Percentiles rank a stretch among this genome's conserved stretches.
Evolutionary conservation across 176 grass and related monocot species (phyloP).

Genomic region (Eremochloa ophiuroides): DNA sequence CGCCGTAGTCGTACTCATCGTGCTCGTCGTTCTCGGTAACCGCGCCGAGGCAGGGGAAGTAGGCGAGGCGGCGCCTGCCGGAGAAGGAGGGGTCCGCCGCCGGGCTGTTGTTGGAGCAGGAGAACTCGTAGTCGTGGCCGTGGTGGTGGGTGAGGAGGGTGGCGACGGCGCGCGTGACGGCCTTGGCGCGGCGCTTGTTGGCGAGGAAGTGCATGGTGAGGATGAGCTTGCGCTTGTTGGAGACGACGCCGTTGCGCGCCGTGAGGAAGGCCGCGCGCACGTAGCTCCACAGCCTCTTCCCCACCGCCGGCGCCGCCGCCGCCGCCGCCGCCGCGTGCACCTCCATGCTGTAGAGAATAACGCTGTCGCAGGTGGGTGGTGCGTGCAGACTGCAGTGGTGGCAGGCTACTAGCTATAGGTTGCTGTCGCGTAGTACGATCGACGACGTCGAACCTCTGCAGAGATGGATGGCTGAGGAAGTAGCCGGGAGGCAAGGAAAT

Average conservation of each 20-base stretch:
- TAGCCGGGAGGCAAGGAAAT: too few species aligned
- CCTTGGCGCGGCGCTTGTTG: constrained; percentile 68
- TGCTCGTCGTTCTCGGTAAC: constrained; percentile 22
- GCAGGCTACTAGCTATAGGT: too few species aligned
- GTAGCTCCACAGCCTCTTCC: constrained; percentile 69
- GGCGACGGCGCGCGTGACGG: constrained; percentile 47
- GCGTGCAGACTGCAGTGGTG: too few species aligned
- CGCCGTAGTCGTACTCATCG: background rate
- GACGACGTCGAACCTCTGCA: too few species aligned
- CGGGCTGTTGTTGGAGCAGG: constrained; percentile 79
- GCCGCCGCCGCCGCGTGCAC: constrained; percentile 27
- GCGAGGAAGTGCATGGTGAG: constrained; percentile 55
- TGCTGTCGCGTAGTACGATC: too few species aligned
- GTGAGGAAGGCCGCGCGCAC: constrained; percentile 78
- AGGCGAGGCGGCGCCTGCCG: constrained; percentile 52
- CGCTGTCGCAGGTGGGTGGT: background rate
- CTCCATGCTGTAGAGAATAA: constrained; percentile 20
- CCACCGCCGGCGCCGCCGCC: constrained; percentile 16
- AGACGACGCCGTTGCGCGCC: constrained; percentile 66
- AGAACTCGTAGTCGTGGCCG: constrained; percentile 79
- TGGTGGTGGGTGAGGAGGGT: constrained; percentile 48
- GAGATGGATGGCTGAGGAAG: too few species aligned
- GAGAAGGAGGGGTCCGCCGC: constrained; percentile 24
- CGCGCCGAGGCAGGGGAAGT: constrained; percentile 67
- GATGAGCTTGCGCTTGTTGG: constrained; percentile 74